Base-by-base conservation (phyloP, 306 rosid species). In the Fragaria nilgerrensis region DNA sequence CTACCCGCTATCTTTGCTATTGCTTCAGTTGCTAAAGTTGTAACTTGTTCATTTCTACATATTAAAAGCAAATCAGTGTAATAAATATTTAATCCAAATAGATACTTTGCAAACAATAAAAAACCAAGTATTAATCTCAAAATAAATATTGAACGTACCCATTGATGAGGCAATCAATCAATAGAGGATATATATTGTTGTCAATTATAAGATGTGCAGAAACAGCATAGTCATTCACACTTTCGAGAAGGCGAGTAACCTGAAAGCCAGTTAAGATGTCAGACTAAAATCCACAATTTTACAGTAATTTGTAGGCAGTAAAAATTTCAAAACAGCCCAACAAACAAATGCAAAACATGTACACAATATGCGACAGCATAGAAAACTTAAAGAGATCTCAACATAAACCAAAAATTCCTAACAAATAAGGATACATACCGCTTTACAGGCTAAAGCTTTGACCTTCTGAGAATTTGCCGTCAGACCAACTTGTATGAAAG, bases 401-500 rank as follows among this genome's bases (percentile, higher is more conserved):
- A 32, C 29, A 56, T 15, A 52, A 75, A 47, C 49, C n/a, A 74
- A 15, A 70, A 36, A 55, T 36, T 56, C 39, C 67, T 69, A 27
- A 15, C 32, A 19, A 73, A 65, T 55, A 52, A 14, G 34, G 39
- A 14, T 48, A 79, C 95, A 1, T 83, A 95, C 98, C 83, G 92
- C 89, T 85, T 88, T 92, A 86, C 98, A 95, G 32, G 93, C 90
- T 77, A 95, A 84, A 75, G 88, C 83, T 85, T 87, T 89, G 85
- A 95, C 93, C 74, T 79, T 79, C 61, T 85, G 97, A 79, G 97
- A 90, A 78, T 92, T 91, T 77, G 97, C 92, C 75, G 66, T 87
- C 82, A 95, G 89, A 71, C 97, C 98, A 80, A 90, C 91, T 84
- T 84, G 96, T 77, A 95, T 83, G 83, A 95, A 95, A 72, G 85